Evolutionary conservation across 306 rosid genomes (phyloP).

Genomic region (Gillenia trifoliata): DNA sequence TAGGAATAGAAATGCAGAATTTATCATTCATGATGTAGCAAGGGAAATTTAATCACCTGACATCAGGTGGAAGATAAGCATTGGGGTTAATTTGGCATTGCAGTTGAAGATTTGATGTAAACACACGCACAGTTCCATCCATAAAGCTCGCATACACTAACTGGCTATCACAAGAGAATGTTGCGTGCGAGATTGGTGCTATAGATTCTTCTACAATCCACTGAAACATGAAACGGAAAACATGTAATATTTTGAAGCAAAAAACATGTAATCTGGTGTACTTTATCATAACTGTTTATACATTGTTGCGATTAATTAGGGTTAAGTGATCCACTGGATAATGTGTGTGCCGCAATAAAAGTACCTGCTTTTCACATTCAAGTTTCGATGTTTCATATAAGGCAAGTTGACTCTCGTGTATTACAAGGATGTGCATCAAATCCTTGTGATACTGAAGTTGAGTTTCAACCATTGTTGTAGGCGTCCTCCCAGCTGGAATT

Average conservation of each 20-base stretch:
- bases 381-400: constrained; percentile 61
- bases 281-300: no score
- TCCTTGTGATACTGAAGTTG: constrained; percentile 83
- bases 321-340: not conserved
- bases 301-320: no score
- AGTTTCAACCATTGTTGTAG: constrained; percentile 49
- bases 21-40: not conserved
- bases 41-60: constrained; percentile 42
- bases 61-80: constrained; percentile 61
- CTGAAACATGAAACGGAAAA: constrained; percentile 36
- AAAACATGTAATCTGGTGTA: not conserved
- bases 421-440: constrained; percentile 68
- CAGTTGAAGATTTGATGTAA: constrained; percentile 58
- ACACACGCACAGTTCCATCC: constrained; percentile 61
- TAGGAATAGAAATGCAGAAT: not conserved
- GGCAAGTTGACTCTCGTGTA: constrained; percentile 80
- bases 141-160: constrained; percentile 66
- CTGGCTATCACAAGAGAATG: constrained; percentile 88
- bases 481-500: constrained; percentile 63
- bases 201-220: constrained; percentile 66
- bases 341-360: not conserved
- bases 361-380: constrained; percentile 67
- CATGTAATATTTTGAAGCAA: not conserved
- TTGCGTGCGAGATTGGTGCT: constrained; percentile 71
- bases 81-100: constrained; percentile 75